Percentiles rank a stretch among this genome's conserved stretches.
Conservation (phyloP, 2,329 filamentous ascomycete genomes). For the Graphiopsis chlorocephala region DNA sequence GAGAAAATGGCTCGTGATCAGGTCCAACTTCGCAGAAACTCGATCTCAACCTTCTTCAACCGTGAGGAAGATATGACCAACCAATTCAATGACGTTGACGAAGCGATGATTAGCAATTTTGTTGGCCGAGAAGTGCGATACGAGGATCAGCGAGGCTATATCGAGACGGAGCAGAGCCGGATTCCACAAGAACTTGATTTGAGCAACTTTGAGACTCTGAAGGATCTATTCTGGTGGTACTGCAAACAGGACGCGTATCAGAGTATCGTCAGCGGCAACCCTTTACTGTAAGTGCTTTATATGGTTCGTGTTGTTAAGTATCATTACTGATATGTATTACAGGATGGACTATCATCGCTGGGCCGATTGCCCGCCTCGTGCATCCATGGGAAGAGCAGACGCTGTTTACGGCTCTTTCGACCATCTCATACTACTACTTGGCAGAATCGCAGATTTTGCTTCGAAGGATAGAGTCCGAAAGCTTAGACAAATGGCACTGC, state of each 20-base stretch:
- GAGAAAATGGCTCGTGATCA: constrained; percentile 41
- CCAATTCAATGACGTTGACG: constrained; percentile 49
- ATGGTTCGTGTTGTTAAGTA: not conserved
- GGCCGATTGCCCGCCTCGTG: constrained; percentile 84
- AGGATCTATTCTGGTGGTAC: constrained; percentile 95
- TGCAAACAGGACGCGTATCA: constrained; percentile 92
- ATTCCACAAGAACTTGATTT: constrained; percentile 56
- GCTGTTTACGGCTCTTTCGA: constrained; percentile 87
- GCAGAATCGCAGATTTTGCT: constrained; percentile 74
- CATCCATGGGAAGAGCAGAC: constrained; percentile 71
- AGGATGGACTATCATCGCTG: constrained; percentile 79
- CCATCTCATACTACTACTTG: constrained; percentile 78
- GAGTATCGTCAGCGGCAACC: constrained; percentile 81
- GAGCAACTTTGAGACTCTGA: constrained; percentile 73
- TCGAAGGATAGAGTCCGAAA: constrained; percentile 77
- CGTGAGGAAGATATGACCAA: constrained; percentile 31
- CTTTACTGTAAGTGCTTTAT: constrained; percentile 67
- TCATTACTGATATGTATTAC: not conserved
- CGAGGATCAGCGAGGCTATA: constrained; percentile 52
- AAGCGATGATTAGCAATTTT: constrained; percentile 56
- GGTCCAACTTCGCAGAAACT: constrained; percentile 15
- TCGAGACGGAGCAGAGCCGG: constrained; percentile 39
- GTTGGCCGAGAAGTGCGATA: constrained; percentile 59
- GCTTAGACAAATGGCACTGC: constrained; percentile 60
- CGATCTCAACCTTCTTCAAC: constrained; percentile 12